These are phyloP conservation scores for Verticillium nubilum DNA, from an alignment of 2,329 filamentous ascomycete species.

Conservation along the genomic window DNA sequence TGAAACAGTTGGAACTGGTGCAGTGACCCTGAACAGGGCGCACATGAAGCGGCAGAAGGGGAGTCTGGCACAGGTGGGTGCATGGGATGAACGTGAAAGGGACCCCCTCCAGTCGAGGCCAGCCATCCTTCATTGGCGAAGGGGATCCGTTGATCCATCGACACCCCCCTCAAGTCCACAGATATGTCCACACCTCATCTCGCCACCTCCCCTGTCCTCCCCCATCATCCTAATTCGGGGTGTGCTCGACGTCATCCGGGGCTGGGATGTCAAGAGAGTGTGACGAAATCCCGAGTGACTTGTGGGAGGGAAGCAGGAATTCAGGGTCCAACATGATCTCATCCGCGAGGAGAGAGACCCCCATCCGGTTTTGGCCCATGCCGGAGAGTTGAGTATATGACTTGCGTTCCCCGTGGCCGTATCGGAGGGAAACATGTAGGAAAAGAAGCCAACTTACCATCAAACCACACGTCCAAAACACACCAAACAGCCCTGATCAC, in stretches of 20 bases:
- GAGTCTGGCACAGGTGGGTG: neutral
- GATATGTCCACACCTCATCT: neutral
- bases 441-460: constrained; percentile 2
- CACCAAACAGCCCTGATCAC: neutral
- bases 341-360: constrained; percentile 7
- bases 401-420: constrained; percentile 5
- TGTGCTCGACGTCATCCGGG: neutral
- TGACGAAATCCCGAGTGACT: constrained; percentile 1
- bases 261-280: neutral
- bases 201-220: neutral
- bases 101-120: neutral
- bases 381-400: constrained; percentile 13
- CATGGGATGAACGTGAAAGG: neutral
- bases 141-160: neutral
- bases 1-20: neutral
- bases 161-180: neutral
- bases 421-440: neutral
- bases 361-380: constrained; percentile 12
- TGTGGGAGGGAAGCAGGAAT: constrained; percentile 1
- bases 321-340: constrained; percentile 16
- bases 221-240: neutral
- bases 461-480: neutral
- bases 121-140: neutral
- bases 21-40: neutral
- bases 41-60: neutral